Evolutionary conservation across 805 yeast genomes (phyloP), one percentile per base, ranked within the genome.

Genomic region (Candida easanensis): DNA sequence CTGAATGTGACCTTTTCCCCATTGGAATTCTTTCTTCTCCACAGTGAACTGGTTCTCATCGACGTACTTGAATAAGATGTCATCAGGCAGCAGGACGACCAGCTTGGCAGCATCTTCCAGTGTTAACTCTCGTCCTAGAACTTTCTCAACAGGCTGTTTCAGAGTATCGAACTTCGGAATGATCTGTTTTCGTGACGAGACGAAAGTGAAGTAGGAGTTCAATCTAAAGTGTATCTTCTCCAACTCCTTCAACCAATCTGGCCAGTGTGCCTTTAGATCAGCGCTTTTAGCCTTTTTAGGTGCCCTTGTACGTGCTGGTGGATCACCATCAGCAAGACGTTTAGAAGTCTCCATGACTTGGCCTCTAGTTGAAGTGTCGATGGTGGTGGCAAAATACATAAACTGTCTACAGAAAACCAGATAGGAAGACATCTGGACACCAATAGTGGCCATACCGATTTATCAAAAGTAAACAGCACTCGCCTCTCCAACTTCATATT

Each of bases 51-150:
- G 90, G 54, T 83, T 82, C 58, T 84, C 88, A 60, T 90, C 96
- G 34, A 84, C 80, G 59, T 86, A 90, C 39, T 80, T 85, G 54
- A 82, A 81, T 2, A 79, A 66, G 11, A 86, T 76, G 38, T 85
- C 91, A 21, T 74, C 67, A 0, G 96, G 96, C 2, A 86, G 60
- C 7, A 89, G 55, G 8, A 67, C 73, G 35, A 71, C 76, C 25
- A 90, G 71, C 44, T 73, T 70, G 1, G 95, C 86, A 27, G 84
- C 71, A 59, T 88, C 95, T 9, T 69, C 62, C 10, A 64, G 56
- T 1, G 70, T 65, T 14, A 79, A 54, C 7, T 63, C 63, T 19
- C 80, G 56, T n/a, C 65, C 64, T 4, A 80, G 60, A 2, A 73
- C 70, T 36, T 68, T 69, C 43, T 77, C 78, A 8, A 78, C 76